Conservation (phyloP, 2,329 filamentous ascomycete genomes). For the Rhynchosporium agropyri region DNA sequence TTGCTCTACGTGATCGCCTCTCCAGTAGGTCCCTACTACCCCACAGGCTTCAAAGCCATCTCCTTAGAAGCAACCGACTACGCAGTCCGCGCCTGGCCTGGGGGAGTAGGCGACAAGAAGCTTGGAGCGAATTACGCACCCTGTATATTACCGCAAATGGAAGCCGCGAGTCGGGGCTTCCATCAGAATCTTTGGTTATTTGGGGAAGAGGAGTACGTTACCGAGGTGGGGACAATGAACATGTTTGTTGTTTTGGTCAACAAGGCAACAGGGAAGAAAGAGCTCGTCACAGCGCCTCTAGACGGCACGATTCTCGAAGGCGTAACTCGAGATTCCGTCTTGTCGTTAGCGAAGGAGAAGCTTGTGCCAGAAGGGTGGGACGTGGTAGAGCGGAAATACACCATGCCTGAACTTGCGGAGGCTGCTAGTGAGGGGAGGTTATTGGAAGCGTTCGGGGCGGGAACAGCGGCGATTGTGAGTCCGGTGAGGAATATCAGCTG, state of each 20-base stretch:
- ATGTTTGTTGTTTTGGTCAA: conserved; percentile 86
- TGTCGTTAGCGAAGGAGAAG: conserved; percentile 82
- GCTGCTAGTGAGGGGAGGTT: conserved; percentile 83
- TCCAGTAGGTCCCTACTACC: conserved; percentile 96
- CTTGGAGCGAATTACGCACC: conserved; percentile 99
- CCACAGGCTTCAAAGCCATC: conserved; percentile 96
- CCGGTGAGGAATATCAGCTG: conserved; percentile 89
- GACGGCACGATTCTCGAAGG: conserved; percentile 97
- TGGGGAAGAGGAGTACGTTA: conserved; percentile 91
- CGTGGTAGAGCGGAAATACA: conserved; percentile 86
- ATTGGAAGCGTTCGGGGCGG: conserved; percentile 90
- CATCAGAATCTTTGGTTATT: conserved; percentile 99
- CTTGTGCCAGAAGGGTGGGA: conserved; percentile 86
- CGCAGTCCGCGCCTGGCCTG: conserved; percentile 95
- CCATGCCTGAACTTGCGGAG: conserved; percentile 82
- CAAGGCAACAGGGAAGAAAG: conserved; percentile 85
- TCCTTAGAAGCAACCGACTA: conserved; percentile 95
- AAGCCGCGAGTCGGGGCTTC: conserved; percentile 88
- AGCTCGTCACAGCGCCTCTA: conserved; percentile 91
- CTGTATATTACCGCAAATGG: conserved; percentile 93
- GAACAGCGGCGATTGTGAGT: conserved; percentile 91
- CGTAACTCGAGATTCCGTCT: conserved; percentile 88
- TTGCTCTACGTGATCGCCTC: conserved; percentile 94
- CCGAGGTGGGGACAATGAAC: conserved; percentile 99
- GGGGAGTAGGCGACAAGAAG: conserved; percentile 97